phyloP scores from a whole-genome alignment of 805 yeast species.

The Metschnikowia cerradonensis region DNA sequence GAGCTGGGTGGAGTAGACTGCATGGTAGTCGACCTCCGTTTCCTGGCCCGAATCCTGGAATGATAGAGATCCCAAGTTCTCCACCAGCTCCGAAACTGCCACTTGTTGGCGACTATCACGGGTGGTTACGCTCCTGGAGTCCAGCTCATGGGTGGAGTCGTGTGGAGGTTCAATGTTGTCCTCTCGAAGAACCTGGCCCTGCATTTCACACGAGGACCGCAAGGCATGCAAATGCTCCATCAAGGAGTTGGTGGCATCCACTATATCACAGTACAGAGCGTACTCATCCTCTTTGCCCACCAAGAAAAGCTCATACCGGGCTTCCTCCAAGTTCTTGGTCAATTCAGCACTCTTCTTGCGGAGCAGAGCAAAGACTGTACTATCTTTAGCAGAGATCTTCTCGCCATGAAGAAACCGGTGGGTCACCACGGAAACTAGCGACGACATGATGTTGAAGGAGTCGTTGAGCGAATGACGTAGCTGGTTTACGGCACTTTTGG shows the following conservation, averaged over 20 bases:
- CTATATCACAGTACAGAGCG: conserved; percentile 41
- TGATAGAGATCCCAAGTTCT: conserved; percentile 20
- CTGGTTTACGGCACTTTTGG: conserved; percentile 49
- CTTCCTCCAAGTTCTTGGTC: conserved; percentile 47
- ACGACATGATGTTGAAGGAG: conserved; percentile 50
- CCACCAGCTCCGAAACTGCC: conserved; percentile 25
- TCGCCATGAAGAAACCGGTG: conserved; percentile 49
- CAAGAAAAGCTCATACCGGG: conserved; percentile 55
- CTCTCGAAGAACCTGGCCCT: conserved; percentile 48
- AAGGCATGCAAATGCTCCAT: conserved; percentile 62
- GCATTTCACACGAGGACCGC: conserved; percentile 64
- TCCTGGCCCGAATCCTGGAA: conserved; percentile 14
- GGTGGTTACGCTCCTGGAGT: conserved; percentile 22
- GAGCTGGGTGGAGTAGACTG: conserved; percentile 40
- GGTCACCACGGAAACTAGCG: conserved; percentile 42
- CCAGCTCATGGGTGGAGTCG: conserved; percentile 9
- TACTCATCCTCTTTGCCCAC: conserved; percentile 56
- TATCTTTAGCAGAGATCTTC: conserved; percentile 38
- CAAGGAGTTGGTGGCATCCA: conserved; percentile 48
- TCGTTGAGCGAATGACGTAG: conserved; percentile 47
- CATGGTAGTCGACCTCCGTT: conserved; percentile 17
- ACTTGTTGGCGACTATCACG: conserved; percentile 19
- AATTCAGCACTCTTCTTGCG: conserved; percentile 39
- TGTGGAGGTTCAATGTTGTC: neutral
- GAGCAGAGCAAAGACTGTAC: conserved; percentile 32